These are phyloP conservation scores for Taphrina confusa DNA, from an alignment of 1,139 yeast genomes.

Conservation along the genomic window DNA sequence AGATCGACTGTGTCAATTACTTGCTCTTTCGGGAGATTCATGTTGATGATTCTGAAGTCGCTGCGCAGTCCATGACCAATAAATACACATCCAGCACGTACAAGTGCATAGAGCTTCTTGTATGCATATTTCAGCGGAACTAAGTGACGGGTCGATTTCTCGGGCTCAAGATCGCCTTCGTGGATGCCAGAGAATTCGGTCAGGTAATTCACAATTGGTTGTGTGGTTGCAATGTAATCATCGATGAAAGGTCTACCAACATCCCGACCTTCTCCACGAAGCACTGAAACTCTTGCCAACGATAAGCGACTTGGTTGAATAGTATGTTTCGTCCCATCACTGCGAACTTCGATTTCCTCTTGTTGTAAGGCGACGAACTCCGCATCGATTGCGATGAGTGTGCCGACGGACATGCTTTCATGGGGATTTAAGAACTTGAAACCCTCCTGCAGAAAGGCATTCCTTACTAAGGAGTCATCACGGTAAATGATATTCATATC, in stretches of 20 bases:
- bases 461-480: slow-evolving; percentile 77
- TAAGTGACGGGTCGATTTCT: slow-evolving; percentile 63
- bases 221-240: slow-evolving; percentile 79
- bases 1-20: slow-evolving; percentile 87
- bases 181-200: slow-evolving; percentile 92
- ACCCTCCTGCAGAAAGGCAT: slow-evolving; percentile 31
- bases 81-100: slow-evolving; percentile 86
- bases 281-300: slow-evolving; percentile 84
- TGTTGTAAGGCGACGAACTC: slow-evolving; percentile 85
- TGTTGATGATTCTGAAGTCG: slow-evolving; percentile 88
- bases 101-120: slow-evolving; percentile 80
- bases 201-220: slow-evolving; percentile 70
- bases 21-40: slow-evolving; percentile 69
- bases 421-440: slow-evolving; percentile 14
- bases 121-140: slow-evolving; percentile 81
- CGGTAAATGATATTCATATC: slow-evolving; percentile 50
- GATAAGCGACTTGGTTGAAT: slow-evolving; percentile 75
- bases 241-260: slow-evolving; percentile 84
- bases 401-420: slow-evolving; percentile 53
- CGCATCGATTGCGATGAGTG: slow-evolving; percentile 90
- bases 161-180: slow-evolving; percentile 82
- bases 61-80: slow-evolving; percentile 92
- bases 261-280: slow-evolving; percentile 71
- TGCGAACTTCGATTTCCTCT: slow-evolving; percentile 75
- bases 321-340: slow-evolving; percentile 67